A percentile compares a stretch with the other conserved stretches of the same genome.
Conservation (phyloP, 306 rosid species). For the Parietaria judaica region DNA sequence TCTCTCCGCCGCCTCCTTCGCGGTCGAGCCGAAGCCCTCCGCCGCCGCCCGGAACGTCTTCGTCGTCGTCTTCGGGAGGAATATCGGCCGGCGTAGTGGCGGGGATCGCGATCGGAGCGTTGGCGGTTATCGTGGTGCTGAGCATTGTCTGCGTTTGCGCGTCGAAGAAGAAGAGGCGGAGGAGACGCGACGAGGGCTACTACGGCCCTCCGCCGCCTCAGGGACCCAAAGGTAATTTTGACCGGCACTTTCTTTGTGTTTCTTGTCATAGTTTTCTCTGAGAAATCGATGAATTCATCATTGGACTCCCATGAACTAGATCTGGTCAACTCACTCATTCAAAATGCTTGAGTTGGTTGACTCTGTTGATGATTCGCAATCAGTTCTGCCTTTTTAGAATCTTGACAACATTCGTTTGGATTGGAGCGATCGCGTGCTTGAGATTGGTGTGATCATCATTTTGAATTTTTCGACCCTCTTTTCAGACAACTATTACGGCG, state of each 20-base stretch:
- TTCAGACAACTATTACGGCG: slow-evolving; percentile 58
- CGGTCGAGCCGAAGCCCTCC: slow-evolving; percentile 23
- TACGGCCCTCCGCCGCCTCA: slow-evolving; percentile 45
- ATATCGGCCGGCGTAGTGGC: slow-evolving; percentile 46
- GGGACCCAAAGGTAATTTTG: slow-evolving; percentile 51
- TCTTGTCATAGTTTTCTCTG: too few relatives aligned
- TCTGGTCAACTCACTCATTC: neutral
- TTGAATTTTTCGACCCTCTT: slow-evolving; percentile 10
- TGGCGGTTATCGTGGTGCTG: slow-evolving; percentile 45
- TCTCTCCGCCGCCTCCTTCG: slow-evolving; percentile 19
- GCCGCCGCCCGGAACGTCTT: slow-evolving; percentile 26
- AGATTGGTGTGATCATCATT: neutral
- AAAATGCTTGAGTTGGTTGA: neutral
- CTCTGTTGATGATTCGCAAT: too few relatives aligned
- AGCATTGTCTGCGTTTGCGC: slow-evolving; percentile 51
- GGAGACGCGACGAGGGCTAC: slow-evolving; percentile 42
- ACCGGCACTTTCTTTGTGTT: too few relatives aligned
- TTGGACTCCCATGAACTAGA: neutral
- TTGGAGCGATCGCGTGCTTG: too few relatives aligned
- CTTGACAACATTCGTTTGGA: too few relatives aligned
- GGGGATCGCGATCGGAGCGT: slow-evolving; percentile 67
- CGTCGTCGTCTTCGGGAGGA: slow-evolving; percentile 28
- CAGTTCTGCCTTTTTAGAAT: too few relatives aligned
- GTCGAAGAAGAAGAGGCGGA: slow-evolving; percentile 65
- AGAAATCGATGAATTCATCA: neutral